Evolutionary conservation across 2,329 filamentous ascomycete species (phyloP).

Genomic region (Alternaria sp.): DNA sequence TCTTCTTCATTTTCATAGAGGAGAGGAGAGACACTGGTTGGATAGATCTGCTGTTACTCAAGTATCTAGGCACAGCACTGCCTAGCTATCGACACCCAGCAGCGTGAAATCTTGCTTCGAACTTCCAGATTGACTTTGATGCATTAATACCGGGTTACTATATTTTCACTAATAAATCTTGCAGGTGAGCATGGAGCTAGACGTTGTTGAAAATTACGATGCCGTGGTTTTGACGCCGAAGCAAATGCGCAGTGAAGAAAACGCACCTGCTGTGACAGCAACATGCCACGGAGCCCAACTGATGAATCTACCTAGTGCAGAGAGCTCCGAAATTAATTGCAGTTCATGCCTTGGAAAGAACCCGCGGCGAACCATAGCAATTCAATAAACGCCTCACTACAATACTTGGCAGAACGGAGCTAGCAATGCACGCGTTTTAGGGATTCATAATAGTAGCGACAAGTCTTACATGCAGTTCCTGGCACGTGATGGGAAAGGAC

Average conservation of each 20-base stretch:
- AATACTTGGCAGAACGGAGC: constrained; percentile 28
- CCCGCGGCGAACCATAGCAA: constrained; percentile 25
- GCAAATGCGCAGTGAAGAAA: constrained; percentile 18
- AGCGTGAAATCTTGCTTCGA: neutral
- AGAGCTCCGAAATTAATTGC: constrained; percentile 18
- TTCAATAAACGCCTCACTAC: constrained; percentile 21
- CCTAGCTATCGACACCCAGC: neutral
- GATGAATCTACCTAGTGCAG: constrained; percentile 1
- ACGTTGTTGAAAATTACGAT: constrained; percentile 7
- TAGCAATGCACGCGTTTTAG: constrained; percentile 30
- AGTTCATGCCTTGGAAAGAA: constrained; percentile 21
- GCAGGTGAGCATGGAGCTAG: constrained; percentile 9
- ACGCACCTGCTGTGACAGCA: constrained; percentile 15
- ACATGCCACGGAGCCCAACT: constrained; percentile 35
- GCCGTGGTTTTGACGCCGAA: constrained; percentile 18
- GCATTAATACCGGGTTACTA: constrained; percentile 13
- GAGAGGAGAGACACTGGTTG: neutral
- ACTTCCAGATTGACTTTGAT: constrained; percentile 14
- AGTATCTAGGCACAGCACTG: neutral
- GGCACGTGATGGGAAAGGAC: neutral
- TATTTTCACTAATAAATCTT: constrained; percentile 16
- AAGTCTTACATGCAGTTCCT: neutral
- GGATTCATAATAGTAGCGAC: constrained; percentile 5
- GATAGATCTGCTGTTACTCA: neutral
- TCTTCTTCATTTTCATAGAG: neutral